Percentiles rank a stretch among this genome's conserved stretches.
These are phyloP conservation scores for Lentinula raphanica DNA, from an alignment of 768 basidiomycete species.

Conservation along the genomic window DNA sequence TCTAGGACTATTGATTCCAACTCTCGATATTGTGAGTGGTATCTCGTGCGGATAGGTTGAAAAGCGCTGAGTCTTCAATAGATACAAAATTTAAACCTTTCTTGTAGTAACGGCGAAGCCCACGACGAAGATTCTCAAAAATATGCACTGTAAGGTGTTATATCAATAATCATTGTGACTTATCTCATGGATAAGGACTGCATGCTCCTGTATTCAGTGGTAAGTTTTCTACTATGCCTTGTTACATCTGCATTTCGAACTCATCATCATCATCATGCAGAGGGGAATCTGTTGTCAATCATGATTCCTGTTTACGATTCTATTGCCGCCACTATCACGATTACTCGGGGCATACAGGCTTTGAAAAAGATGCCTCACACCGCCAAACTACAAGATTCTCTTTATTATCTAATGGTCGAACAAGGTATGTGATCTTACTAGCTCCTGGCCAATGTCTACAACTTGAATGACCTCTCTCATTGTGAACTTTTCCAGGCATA, in stretches of 20 bases:
- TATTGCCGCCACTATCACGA: neutral
- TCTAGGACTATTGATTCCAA: neutral
- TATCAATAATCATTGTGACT: no score
- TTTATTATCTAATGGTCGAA: neutral
- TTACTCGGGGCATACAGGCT: neutral
- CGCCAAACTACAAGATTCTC: neutral
- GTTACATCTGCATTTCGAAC: no score
- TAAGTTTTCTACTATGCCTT: neutral
- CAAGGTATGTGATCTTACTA: neutral
- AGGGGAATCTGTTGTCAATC: neutral
- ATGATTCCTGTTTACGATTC: neutral
- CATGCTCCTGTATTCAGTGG: neutral
- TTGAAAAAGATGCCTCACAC: neutral
- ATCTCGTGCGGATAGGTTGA: neutral
- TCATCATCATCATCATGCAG: no score
- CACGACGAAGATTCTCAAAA: neutral
- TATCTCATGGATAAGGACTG: neutral
- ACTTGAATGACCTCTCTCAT: no score
- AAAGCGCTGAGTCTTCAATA: neutral
- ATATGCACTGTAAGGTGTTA: neutral
- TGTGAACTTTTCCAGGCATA: neutral
- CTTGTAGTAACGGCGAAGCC: neutral
- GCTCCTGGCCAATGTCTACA: no score
- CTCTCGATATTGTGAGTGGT: neutral
- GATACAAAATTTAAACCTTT: neutral